Base-by-base conservation (phyloP, 169 alveolate species). In the Hammondia hammondi region DNA sequence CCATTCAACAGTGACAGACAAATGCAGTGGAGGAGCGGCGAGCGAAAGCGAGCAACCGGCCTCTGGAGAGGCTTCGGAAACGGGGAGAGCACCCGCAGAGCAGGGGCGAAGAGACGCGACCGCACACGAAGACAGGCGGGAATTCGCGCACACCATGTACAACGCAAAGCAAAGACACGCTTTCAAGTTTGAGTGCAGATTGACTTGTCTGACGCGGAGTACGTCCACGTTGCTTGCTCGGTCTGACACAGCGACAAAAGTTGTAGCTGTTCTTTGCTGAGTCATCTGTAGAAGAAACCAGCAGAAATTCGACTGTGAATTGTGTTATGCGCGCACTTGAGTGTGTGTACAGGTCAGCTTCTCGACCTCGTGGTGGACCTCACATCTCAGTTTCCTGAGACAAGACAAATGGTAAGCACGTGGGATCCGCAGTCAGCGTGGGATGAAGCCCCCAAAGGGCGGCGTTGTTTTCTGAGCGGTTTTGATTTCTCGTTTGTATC, bases 301-400 rank as follows among this genome's bases (percentile, higher is more conserved):
- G 12, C 32, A 72, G 32, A 72, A n/a, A 21, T 27, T 72, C 29
- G 12, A 21, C 84, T n/a, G 84, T 29, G 9, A 10, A 14, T 35
- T 72, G 32, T 35, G 84, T 72, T 72, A 7, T 72, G 84, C 45
- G 45, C 39, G 5, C 14, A 14, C 84, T 4, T 10, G 12, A 27
- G 39, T 72, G 84, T 72, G 17, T 72, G 84, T 72, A 72, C 84
- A 77, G 87, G 48, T n/a, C 87, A 77, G 48, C 87, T 77, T 77
- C 56, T 77, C 48, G 87, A 77, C 48, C 87, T 77, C 56, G 45
- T 77, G 87, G 27, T 77, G 39, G 48, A 77, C 32, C 29, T 77
- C 39, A 39, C 87, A 32, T 32, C 87, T 29, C 56, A 77, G 87
- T 77, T 77, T 77, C 87, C 87, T 7, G 87, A 77, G 46, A 77